Conservation (phyloP, 2,329 filamentous ascomycete genomes). For the Geosmithia putterillii region DNA sequence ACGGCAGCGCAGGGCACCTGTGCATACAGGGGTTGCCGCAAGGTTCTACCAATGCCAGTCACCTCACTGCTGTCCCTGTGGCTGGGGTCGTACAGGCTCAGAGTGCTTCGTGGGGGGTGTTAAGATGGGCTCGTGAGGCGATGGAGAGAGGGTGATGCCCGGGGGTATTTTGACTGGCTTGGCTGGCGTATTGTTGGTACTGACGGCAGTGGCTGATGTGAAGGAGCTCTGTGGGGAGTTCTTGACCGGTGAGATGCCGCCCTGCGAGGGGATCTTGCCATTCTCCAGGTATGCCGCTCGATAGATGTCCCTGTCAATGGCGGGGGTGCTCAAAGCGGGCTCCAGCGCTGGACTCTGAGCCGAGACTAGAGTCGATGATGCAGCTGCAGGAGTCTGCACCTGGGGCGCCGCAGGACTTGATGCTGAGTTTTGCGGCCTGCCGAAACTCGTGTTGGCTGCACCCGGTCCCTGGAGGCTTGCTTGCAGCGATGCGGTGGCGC, state of each 20-base stretch:
- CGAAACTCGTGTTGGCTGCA: neutral
- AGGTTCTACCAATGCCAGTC: neutral
- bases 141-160: conserved; percentile 43
- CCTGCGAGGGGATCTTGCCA: conserved; percentile 27
- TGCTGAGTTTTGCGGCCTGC: neutral
- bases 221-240: conserved; percentile 25
- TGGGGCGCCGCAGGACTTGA: neutral
- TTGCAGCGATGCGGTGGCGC: neutral
- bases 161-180: conserved; percentile 45
- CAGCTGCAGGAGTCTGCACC: neutral
- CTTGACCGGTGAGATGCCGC: conserved; percentile 39
- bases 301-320: conserved; percentile 14
- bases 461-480: neutral
- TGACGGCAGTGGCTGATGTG: conserved; percentile 17
- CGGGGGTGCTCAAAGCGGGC: conserved; percentile 12
- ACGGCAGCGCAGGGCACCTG: no score
- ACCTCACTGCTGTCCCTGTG: neutral
- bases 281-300: conserved; percentile 12
- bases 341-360: neutral
- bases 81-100: neutral
- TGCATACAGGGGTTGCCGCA: no score
- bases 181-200: conserved; percentile 20
- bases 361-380: neutral
- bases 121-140: conserved; percentile 41
- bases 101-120: conserved; percentile 45